Conservation (phyloP, 1,139 yeast genomes). For the Entelexis sorbosivorans region DNA sequence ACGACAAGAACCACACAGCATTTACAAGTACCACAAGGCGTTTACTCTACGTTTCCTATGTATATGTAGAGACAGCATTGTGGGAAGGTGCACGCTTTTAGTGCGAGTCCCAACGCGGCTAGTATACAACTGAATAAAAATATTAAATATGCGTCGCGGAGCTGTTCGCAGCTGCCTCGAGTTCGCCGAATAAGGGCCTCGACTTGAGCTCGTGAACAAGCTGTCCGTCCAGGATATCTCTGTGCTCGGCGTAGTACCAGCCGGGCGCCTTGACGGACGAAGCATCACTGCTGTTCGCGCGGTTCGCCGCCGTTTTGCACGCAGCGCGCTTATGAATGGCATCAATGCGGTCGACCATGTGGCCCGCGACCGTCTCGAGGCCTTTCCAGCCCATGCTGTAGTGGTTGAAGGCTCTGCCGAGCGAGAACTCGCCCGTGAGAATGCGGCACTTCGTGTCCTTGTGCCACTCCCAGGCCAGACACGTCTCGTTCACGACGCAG, state of each 20-base stretch:
- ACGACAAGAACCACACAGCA: no score
- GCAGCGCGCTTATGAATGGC: neutral
- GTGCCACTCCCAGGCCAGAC: slow-evolving; percentile 2
- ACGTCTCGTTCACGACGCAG: neutral
- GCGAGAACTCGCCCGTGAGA: neutral
- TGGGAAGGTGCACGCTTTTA: no score
- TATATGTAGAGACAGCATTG: no score
- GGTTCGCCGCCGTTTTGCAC: neutral
- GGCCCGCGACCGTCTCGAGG: neutral
- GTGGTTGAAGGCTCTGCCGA: neutral
- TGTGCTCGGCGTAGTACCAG: neutral
- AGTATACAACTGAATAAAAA: no score
- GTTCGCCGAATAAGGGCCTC: neutral
- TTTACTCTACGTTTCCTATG: no score
- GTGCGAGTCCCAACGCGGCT: no score
- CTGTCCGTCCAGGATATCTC: no score
- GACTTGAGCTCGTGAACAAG: neutral
- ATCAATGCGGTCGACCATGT: neutral
- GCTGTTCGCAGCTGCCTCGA: no score
- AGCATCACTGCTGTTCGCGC: neutral
- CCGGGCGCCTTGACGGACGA: neutral
- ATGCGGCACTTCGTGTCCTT: slow-evolving; percentile 17
- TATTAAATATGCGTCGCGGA: no score
- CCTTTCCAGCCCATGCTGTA: slow-evolving; percentile 1
- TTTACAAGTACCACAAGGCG: no score